These are phyloP conservation scores for Phytophthora foliorum DNA, from an alignment of 352 stramenopile genomes.

Conservation along the genomic window DNA sequence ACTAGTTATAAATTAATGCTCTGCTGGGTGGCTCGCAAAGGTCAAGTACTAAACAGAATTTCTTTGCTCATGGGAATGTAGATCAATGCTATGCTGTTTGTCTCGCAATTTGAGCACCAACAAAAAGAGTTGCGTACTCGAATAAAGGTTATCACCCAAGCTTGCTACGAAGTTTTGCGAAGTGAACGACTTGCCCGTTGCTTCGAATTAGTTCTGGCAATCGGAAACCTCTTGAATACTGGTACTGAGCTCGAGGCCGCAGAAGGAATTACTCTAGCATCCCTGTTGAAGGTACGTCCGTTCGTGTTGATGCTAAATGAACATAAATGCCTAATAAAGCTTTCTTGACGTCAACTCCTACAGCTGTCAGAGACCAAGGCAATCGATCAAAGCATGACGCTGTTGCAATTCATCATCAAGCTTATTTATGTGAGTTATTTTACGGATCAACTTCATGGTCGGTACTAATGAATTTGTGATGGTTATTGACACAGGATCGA, in stretches of 20 bases:
- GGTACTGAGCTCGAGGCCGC: constrained; percentile 78
- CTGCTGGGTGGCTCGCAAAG: not conserved
- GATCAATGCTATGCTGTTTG: constrained; percentile 80
- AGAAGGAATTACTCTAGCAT: constrained; percentile 73
- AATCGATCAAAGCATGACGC: constrained; percentile 73
- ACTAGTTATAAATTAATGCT: not conserved
- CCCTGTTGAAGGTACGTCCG: constrained; percentile 72
- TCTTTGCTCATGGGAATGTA: constrained; percentile 26
- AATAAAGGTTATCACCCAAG: constrained; percentile 61
- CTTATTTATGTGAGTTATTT: constrained; percentile 75
- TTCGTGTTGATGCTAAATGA: not conserved
- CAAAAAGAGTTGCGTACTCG: constrained; percentile 55
- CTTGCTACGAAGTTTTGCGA: constrained; percentile 70
- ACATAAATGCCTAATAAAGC: not conserved
- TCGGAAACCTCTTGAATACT: constrained; percentile 81
- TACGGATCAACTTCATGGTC: not conserved
- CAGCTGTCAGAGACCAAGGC: constrained; percentile 89
- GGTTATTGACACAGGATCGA: constrained; percentile 54
- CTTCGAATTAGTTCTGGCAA: constrained; percentile 80
- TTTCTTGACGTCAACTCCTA: not conserved
- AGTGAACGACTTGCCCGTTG: constrained; percentile 79
- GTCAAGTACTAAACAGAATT: constrained; percentile 2
- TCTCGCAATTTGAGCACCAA: constrained; percentile 70
- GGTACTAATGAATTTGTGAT: not conserved
- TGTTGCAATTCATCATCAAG: constrained; percentile 84